Conservation (phyloP, 106 monocot species). For the Platanthera zijinensis region DNA sequence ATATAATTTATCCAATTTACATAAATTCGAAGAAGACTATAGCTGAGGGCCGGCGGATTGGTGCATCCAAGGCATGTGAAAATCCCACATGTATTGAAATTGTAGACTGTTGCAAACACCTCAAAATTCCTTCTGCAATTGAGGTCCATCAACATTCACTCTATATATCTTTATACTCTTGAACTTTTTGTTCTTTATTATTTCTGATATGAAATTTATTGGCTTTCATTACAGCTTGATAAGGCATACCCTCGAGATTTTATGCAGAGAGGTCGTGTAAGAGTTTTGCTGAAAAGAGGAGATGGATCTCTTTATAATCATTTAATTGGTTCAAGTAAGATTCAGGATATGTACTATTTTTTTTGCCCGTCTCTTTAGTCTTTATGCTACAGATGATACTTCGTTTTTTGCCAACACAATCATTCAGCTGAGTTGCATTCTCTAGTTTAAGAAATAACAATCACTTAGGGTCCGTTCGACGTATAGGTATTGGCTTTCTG, state of each 20-base stretch:
- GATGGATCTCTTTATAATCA: slow-evolving; percentile 71
- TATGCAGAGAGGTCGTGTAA: slow-evolving; percentile 87
- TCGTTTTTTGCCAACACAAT: not conserved
- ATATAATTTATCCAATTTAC: slow-evolving; percentile 53
- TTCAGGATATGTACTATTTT: not conserved
- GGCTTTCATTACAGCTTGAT: slow-evolving; percentile 43
- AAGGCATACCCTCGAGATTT: slow-evolving; percentile 93
- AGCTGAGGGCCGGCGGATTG: slow-evolving; percentile 58
- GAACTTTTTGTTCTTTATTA: not conserved
- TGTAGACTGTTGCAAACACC: slow-evolving; percentile 60
- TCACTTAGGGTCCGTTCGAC: not conserved
- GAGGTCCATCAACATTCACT: slow-evolving; percentile 39
- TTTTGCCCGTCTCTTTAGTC: not conserved
- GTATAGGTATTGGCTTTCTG: too few relatives aligned
- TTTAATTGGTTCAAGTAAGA: slow-evolving; percentile 63
- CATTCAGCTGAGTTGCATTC: not conserved
- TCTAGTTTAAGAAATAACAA: not conserved
- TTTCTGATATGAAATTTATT: not conserved
- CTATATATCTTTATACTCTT: not conserved
- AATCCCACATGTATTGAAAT: slow-evolving; percentile 71
- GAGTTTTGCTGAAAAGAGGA: slow-evolving; percentile 65
- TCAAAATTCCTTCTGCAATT: slow-evolving; percentile 68
- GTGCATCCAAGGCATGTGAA: slow-evolving; percentile 45
- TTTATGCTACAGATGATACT: not conserved
- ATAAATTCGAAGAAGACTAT: slow-evolving; percentile 71